Evolutionary conservation across 345 rosid species (phyloP).

Genomic region (Isatis tinctoria): DNA sequence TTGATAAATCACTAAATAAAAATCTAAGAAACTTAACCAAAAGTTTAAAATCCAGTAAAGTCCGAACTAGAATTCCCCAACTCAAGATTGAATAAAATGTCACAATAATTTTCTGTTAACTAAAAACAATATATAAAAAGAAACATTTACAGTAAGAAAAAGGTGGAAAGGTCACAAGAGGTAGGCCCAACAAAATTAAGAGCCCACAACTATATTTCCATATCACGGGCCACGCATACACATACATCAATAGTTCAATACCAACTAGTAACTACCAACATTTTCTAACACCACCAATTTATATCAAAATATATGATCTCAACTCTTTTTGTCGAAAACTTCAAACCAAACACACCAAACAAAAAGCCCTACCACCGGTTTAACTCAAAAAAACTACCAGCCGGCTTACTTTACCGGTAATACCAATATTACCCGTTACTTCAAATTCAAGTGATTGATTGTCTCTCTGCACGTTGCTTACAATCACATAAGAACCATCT

Average conservation of each 20-base stretch:
- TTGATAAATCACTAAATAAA: too few relatives aligned
- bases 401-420: conserved; percentile 7
- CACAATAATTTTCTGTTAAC: too few relatives aligned
- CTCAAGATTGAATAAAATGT: too few relatives aligned
- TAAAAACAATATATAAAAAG: neutral
- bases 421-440: conserved; percentile 4
- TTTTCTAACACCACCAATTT: neutral
- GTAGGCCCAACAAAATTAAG: conserved; percentile 24
- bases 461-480: neutral
- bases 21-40: too few relatives aligned
- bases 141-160: neutral
- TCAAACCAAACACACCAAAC: conserved; percentile 20
- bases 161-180: neutral
- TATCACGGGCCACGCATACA: conserved; percentile 18
- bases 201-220: conserved; percentile 22
- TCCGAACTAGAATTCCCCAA: too few relatives aligned
- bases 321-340: neutral
- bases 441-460: neutral
- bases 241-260: neutral
- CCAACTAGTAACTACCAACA: neutral
- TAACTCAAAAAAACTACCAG: neutral
- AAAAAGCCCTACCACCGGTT: neutral
- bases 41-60: too few relatives aligned
- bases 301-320: neutral
- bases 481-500: neutral